These are phyloP conservation scores for Theobroma grandiflorum DNA, from an alignment of 441 rosid genomes.

Conservation along the genomic window DNA sequence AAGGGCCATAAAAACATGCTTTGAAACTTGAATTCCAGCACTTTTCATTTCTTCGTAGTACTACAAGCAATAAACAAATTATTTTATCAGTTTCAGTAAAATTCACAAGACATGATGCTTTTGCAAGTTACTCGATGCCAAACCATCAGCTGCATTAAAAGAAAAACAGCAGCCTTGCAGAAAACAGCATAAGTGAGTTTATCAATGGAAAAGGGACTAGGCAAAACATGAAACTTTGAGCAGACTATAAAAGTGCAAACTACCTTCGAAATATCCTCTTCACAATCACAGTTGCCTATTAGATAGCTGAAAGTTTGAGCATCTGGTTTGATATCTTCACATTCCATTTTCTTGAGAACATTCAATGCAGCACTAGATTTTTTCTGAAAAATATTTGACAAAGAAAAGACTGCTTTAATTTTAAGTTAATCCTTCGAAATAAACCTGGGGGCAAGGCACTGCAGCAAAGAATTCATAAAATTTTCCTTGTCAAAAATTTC, in stretches of 20 bases:
- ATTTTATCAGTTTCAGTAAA: slow-evolving; percentile 18
- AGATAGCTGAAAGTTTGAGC: slow-evolving; percentile 69
- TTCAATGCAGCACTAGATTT: slow-evolving; percentile 48
- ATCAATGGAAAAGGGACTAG: neutral
- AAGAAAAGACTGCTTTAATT: neutral
- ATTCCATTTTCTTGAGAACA: slow-evolving; percentile 76
- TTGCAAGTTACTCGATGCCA: slow-evolving; percentile 1
- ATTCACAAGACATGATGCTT: neutral
- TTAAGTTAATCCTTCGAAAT: neutral
- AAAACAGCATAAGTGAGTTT: slow-evolving; percentile 13
- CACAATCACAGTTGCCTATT: slow-evolving; percentile 60
- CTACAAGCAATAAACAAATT: slow-evolving; percentile 48
- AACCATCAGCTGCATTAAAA: slow-evolving; percentile 7
- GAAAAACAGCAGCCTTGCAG: neutral
- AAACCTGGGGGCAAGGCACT: neutral
- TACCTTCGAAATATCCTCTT: slow-evolving; percentile 76
- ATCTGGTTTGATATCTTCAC: slow-evolving; percentile 73
- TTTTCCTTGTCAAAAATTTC: neutral
- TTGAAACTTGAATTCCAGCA: slow-evolving; percentile 54
- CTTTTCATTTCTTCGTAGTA: slow-evolving; percentile 57
- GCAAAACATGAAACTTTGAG: slow-evolving; percentile 14
- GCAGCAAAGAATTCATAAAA: neutral
- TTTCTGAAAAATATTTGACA: slow-evolving; percentile 55
- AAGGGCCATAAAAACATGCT: slow-evolving; percentile 70
- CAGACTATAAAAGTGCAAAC: slow-evolving; percentile 23